Base-by-base conservation (phyloP, 164 flowering plant species). In the Sextonia rubra region DNA sequence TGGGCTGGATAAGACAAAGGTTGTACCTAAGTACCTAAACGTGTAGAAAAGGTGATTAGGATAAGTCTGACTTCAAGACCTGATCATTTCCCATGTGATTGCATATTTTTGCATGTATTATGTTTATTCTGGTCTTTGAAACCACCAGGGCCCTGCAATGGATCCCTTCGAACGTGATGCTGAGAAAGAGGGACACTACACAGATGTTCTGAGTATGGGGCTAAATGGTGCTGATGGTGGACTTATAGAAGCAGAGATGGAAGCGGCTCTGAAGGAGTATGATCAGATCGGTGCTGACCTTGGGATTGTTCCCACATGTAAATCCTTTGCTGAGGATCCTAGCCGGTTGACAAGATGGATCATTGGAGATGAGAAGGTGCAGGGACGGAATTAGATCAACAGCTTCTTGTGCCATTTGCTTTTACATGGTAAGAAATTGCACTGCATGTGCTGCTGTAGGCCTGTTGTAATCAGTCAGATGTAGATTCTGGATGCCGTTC, bases 311-410 rank as follows among this genome's bases (percentile, higher is more conserved):
- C 86, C 73, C 20, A 75, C 83, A 56, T 92, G 91, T 71, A 92
- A 80, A 70, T 81, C 77, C 29, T 76, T 86, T 37, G 84, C 86
- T 44, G 86, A 77, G 15, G 96, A 92, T 77, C 92, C 94, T 5
- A 88, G 92, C 75, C 82, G 80, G 80, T 69, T 92, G 75, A 85
- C 94, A 8, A 83, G 96, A 77, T 91, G 88, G 88, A 85, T 91
- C 48, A 82, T 90, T 71, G 95, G 94, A 6, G 91, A 88, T 70
- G 91, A 89, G 67, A 86, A 80, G 75, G 20, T 84, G 72, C 83
- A 74, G 64, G 49, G 66, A 49, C 69, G 29, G 60, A 29, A 14
- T 64, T 64, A 64, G 67, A 18, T 64, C 67, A 64, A 12, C 44
- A 7, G 67, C 67, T 29, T 64, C 37, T 18, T 17, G 8, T 64